These are phyloP conservation scores for Cetradonia linearis DNA, from an alignment of 495 filamentous ascomycete species.

Conservation along the genomic window DNA sequence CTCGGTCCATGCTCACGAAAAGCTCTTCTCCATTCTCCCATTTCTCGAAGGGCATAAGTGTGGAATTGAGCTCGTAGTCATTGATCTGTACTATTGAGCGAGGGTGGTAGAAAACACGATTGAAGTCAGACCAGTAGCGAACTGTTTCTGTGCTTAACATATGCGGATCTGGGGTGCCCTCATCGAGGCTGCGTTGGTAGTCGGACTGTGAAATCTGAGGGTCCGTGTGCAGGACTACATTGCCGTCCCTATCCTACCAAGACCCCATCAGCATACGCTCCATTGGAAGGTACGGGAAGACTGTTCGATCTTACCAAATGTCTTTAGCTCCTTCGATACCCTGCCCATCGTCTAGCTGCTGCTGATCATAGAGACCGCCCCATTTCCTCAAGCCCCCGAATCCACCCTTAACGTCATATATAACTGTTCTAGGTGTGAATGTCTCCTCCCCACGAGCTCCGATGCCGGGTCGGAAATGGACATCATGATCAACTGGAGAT, in stretches of 20 bases:
- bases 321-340: slow-evolving; percentile 29
- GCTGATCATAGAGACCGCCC: slow-evolving; percentile 73
- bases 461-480: slow-evolving; percentile 83
- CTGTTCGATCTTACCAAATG: slow-evolving; percentile 11
- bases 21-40: slow-evolving; percentile 74
- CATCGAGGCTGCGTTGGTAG: slow-evolving; percentile 71
- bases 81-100: slow-evolving; percentile 79
- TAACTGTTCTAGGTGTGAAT: slow-evolving; percentile 77
- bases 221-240: slow-evolving; percentile 55
- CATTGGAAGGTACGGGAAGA: not conserved
- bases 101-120: slow-evolving; percentile 83
- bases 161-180: slow-evolving; percentile 48
- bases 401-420: slow-evolving; percentile 89
- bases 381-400: slow-evolving; percentile 82
- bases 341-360: slow-evolving; percentile 41
- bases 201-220: slow-evolving; percentile 54
- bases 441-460: slow-evolving; percentile 78
- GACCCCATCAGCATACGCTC: slow-evolving; percentile 3
- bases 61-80: slow-evolving; percentile 72
- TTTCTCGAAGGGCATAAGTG: slow-evolving; percentile 71
- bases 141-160: slow-evolving; percentile 58
- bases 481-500: slow-evolving; percentile 76
- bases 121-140: slow-evolving; percentile 94
- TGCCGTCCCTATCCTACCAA: slow-evolving; percentile 49
- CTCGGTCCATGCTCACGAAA: slow-evolving; percentile 69